Conservation (phyloP, 2,329 filamentous ascomycete genomes). For the Trichoderma sp. region DNA sequence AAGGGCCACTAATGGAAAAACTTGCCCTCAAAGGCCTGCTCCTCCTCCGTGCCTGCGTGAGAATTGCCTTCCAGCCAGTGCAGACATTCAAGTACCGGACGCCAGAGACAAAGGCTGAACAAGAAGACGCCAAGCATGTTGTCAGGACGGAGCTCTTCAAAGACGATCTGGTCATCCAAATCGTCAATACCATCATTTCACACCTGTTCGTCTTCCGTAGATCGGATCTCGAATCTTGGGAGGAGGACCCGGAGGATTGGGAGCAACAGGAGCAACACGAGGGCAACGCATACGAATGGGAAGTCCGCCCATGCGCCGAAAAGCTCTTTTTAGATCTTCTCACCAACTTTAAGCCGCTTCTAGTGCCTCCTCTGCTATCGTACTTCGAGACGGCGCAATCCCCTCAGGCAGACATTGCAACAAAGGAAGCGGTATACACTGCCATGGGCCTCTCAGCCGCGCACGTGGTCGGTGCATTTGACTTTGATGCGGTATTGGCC, state of each 20-base stretch:
- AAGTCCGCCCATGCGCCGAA: slow-evolving; percentile 87
- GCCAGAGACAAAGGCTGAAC: slow-evolving; percentile 71
- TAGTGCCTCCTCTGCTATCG: slow-evolving; percentile 73
- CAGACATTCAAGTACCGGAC: slow-evolving; percentile 83
- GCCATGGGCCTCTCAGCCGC: slow-evolving; percentile 84
- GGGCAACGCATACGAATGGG: slow-evolving; percentile 85
- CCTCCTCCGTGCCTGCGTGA: slow-evolving; percentile 76
- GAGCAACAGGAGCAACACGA: slow-evolving; percentile 84
- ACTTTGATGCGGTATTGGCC: slow-evolving; percentile 78
- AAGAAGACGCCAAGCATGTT: slow-evolving; percentile 63
- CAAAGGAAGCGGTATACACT: slow-evolving; percentile 93
- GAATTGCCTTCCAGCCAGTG: slow-evolving; percentile 76
- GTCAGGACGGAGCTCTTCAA: slow-evolving; percentile 75
- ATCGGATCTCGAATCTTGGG: slow-evolving; percentile 85
- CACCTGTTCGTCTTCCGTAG: slow-evolving; percentile 85
- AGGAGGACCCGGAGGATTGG: slow-evolving; percentile 94
- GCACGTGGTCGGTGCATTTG: slow-evolving; percentile 68
- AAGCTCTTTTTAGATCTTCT: slow-evolving; percentile 90
- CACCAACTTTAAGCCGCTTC: slow-evolving; percentile 79
- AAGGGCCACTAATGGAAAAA: slow-evolving; percentile 69
- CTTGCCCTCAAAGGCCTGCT: slow-evolving; percentile 80
- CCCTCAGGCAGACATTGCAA: slow-evolving; percentile 64
- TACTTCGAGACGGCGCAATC: slow-evolving; percentile 80
- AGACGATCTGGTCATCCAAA: slow-evolving; percentile 71
- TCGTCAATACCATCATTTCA: slow-evolving; percentile 81